These are phyloP conservation scores for Neonothopanus nambi DNA, from an alignment of 1,284 basidiomycete genomes.

Conservation along the genomic window DNA sequence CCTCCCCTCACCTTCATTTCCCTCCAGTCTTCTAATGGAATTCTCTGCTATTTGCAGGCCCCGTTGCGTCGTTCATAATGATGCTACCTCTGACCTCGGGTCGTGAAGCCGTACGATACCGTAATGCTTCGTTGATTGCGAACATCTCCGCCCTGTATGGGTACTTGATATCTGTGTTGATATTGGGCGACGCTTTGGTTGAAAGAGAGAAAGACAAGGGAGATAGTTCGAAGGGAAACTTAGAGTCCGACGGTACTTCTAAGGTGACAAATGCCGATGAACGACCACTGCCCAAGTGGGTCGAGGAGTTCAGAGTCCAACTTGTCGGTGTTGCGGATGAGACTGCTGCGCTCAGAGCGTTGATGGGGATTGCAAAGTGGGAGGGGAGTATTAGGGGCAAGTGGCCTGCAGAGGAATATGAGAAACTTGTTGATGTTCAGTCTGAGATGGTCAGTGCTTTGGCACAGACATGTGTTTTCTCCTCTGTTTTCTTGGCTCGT, in stretches of 20 bases:
- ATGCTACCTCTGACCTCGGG: constrained; percentile 51
- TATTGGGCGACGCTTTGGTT: constrained; percentile 20
- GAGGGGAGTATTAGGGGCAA: constrained; percentile 49
- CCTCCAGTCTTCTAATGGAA: background rate
- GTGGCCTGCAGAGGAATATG: constrained; percentile 53
- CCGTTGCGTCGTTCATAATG: constrained; percentile 48
- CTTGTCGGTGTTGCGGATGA: constrained; percentile 36
- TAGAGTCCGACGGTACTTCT: background rate
- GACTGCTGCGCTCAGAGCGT: constrained; percentile 34
- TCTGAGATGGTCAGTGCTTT: constrained; percentile 43
- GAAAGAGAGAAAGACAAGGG: no score
- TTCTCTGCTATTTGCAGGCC: constrained; percentile 30
- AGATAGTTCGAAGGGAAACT: constrained; percentile 11
- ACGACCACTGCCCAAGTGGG: constrained; percentile 20
- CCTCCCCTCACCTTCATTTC: background rate
- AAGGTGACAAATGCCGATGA: background rate
- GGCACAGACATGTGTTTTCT: constrained; percentile 36
- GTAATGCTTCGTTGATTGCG: constrained; percentile 42
- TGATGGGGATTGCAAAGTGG: constrained; percentile 45
- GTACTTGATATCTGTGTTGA: constrained; percentile 47
- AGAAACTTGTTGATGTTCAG: constrained; percentile 39
- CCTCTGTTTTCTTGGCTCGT: background rate
- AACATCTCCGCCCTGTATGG: constrained; percentile 42
- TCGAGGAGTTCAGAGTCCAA: constrained; percentile 30
- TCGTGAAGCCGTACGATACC: constrained; percentile 47